phyloP scores from a whole-genome alignment of 2,329 filamentous ascomycete species.

The Stenocarpella maydis region DNA sequence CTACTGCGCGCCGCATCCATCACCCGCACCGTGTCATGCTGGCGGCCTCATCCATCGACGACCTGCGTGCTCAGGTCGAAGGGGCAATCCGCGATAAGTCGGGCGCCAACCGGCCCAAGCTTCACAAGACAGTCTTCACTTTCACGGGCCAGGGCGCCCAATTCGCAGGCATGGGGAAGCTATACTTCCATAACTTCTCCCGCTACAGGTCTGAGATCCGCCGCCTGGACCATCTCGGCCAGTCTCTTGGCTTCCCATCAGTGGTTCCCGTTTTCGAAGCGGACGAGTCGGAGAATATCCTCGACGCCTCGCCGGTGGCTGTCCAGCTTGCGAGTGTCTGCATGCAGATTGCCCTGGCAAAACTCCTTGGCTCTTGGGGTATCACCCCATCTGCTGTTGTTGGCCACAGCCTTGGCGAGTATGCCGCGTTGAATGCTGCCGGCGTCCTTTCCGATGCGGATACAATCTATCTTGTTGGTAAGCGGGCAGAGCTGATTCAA shows the following conservation, averaged over 20 bases:
- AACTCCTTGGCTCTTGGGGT: conserved; percentile 63
- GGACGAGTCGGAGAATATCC: conserved; percentile 48
- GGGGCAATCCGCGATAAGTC: conserved; percentile 52
- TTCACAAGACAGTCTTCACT: conserved; percentile 59
- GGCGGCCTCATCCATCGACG: conserved; percentile 49
- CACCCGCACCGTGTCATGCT: conserved; percentile 64
- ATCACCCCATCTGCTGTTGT: conserved; percentile 56
- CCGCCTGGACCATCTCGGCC: conserved; percentile 62
- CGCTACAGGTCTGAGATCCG: conserved; percentile 49
- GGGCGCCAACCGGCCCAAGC: conserved; percentile 49
- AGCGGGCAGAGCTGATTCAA: conserved; percentile 70
- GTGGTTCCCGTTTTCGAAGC: conserved; percentile 61
- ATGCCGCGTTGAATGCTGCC: conserved; percentile 71
- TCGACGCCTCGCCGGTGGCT: conserved; percentile 56
- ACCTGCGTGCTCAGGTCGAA: conserved; percentile 45
- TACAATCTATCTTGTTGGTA: conserved; percentile 75
- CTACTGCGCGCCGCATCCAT: conserved; percentile 70
- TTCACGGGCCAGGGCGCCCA: conserved; percentile 66
- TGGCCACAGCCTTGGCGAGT: conserved; percentile 47
- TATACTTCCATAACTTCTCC: conserved; percentile 43
- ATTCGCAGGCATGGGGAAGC: conserved; percentile 58
- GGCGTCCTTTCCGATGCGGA: conserved; percentile 76
- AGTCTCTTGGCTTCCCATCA: conserved; percentile 60
- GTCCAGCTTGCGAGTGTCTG: conserved; percentile 62
- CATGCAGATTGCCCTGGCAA: conserved; percentile 64